phyloP scores from a whole-genome alignment of 202 grass and related monocot species.

The Cymbopogon flexuosus region DNA sequence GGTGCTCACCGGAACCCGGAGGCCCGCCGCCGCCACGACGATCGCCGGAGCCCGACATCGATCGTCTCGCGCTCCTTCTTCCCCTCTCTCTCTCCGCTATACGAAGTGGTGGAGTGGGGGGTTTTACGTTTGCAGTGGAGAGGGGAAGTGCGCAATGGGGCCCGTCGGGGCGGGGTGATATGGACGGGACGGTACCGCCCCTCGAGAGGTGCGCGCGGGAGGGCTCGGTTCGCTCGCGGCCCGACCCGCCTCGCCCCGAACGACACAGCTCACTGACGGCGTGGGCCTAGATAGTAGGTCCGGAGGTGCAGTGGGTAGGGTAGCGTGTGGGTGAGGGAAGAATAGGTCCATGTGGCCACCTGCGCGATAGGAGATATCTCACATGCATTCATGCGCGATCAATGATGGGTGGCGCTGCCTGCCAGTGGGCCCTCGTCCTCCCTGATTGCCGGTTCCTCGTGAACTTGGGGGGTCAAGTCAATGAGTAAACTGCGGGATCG shows the following conservation, averaged over 20 bases:
- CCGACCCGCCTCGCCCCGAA: background rate
- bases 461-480: too few relatives aligned
- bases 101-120: background rate
- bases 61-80: background rate
- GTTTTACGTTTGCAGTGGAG: background rate
- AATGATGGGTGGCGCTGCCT: background rate
- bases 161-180: background rate
- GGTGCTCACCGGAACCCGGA: constrained; percentile 19
- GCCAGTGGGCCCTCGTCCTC: background rate
- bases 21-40: constrained; percentile 20
- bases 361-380: background rate
- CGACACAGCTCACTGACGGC: background rate
- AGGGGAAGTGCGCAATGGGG: background rate
- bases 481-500: background rate
- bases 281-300: background rate
- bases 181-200: background rate
- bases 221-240: background rate
- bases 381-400: background rate
- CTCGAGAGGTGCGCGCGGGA: background rate
- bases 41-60: constrained; percentile 35
- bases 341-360: background rate
- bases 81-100: background rate
- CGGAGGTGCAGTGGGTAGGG: background rate
- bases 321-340: background rate
- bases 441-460: background rate